Conservation (phyloP, 1,284 basidiomycete genomes). For the Exobasidium cylindrosporum region DNA sequence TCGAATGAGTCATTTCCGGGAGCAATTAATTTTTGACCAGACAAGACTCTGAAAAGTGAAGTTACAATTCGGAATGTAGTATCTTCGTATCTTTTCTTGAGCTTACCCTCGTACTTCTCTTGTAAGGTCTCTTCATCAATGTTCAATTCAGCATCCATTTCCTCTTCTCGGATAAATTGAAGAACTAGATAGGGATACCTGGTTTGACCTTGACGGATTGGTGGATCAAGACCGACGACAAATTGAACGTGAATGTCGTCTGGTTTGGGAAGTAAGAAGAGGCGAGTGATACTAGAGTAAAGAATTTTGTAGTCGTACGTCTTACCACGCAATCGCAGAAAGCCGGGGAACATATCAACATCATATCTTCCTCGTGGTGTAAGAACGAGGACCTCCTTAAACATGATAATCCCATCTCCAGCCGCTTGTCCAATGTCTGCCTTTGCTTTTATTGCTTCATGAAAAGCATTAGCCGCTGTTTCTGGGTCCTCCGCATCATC, state of each 20-base stretch:
- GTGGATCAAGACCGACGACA: slow-evolving; percentile 64
- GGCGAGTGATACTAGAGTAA: slow-evolving; percentile 79
- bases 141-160: slow-evolving; percentile 92
- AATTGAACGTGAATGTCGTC: slow-evolving; percentile 95
- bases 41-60: slow-evolving; percentile 84
- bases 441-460: slow-evolving; percentile 92
- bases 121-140: slow-evolving; percentile 66
- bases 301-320: slow-evolving; percentile 99
- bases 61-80: slow-evolving; percentile 95
- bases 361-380: slow-evolving; percentile 94
- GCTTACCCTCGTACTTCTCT: slow-evolving; percentile 67
- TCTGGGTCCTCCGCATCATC: slow-evolving; percentile 61
- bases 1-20: slow-evolving; percentile 48
- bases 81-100: slow-evolving; percentile 86
- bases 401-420: slow-evolving; percentile 89
- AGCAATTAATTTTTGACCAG: slow-evolving; percentile 83
- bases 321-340: slow-evolving; percentile 89
- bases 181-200: slow-evolving; percentile 96
- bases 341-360: slow-evolving; percentile 94
- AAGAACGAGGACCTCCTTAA: slow-evolving; percentile 92
- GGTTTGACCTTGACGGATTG: slow-evolving; percentile 97
- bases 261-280: slow-evolving; percentile 88
- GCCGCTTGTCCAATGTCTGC: slow-evolving; percentile 89
- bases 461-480: slow-evolving; percentile 91
- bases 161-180: slow-evolving; percentile 94